A percentile compares a stretch with the other conserved stretches of the same genome.
phyloP scores from a whole-genome alignment of 164 flowering plant genomes.

The Taxillus chinensis region DNA sequence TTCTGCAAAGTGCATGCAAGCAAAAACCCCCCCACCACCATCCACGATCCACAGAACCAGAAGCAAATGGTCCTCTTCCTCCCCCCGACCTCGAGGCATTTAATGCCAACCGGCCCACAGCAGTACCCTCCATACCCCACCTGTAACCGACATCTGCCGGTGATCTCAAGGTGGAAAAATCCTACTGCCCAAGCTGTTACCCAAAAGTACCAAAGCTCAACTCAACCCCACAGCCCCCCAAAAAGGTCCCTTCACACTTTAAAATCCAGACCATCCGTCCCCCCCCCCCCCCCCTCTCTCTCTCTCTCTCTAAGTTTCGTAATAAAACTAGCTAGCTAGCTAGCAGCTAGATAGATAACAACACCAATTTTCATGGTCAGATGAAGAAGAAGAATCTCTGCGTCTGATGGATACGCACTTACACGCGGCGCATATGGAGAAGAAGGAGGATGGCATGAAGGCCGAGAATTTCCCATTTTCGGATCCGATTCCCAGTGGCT shows the following conservation, averaged over 20 bases:
- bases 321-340: too few species aligned
- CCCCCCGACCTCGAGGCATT: conserved; percentile 19
- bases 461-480: conserved; percentile 17
- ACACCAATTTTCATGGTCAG: not conserved
- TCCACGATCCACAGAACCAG: not conserved
- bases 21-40: too few species aligned
- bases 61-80: conserved; percentile 21
- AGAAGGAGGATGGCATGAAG: conserved; percentile 13
- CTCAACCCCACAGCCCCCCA: conserved; percentile 5
- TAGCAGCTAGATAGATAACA: too few species aligned
- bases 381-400: conserved; percentile 10
- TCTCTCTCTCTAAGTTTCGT: conserved; percentile 5
- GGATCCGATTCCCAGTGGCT: conserved; percentile 20
- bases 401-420: not conserved
- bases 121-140: conserved; percentile 12
- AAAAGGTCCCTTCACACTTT: conserved; percentile 20
- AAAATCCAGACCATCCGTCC: conserved; percentile 5
- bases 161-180: conserved; percentile 22
- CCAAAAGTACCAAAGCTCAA: conserved; percentile 8
- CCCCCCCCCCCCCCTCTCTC: conserved; percentile 1
- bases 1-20: too few species aligned
- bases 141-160: conserved; percentile 30
- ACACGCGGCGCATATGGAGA: conserved; percentile 14
- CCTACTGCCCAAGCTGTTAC: conserved; percentile 18
- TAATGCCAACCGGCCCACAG: conserved; percentile 16